Base-by-base conservation (phyloP, 176 grass and related monocot species). In the Phragmites australis region DNA sequence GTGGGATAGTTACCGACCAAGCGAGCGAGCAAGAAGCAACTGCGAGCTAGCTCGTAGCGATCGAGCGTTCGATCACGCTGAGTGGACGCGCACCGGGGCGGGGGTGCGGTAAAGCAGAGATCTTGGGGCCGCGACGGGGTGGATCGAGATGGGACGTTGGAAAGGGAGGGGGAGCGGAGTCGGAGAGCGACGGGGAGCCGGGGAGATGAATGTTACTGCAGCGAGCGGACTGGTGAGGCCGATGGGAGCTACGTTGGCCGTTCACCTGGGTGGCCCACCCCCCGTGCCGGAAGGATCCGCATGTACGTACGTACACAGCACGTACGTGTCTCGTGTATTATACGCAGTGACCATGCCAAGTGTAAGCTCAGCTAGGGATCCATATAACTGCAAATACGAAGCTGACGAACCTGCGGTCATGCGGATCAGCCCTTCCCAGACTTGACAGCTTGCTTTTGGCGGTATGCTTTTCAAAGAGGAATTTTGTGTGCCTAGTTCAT, bases 131-230 rank as follows among this genome's bases (percentile, higher is more conserved):
- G 57, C 62, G 70, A 53, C 70, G 71, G 66, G 81, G 70, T 65
- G 84, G 81, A 78, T 77, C 31, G 84, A 86, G 86, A 88, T 81
- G 82, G 70, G 87, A 86, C 75, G 76, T 75, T 32, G 45, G 83
- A 86, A 90, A 86, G 81, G 50, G 82, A 79, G 83, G 70, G 68
- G 76, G 61, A 53, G 69, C 68, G 72, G 76, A 50, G 76, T 15
- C 82, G 68, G 87, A 86, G 86, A 84, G 79, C 66, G 91, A 91
- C 78, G 48, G 84, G 73, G 74, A 83, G 59, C 39, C 81, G 55
- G 53, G 74, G 72, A 77, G 73, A 61, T 66, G 83, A 82, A 81
- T 79, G 79, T 63, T 68, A 79, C 72, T 81, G 71, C 70, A 75
- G 81, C 58, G 85, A 86, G 71, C 59, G 68, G 75, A 70, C 8